Conservation (phyloP, 169 alveolate genomes). For the Eimeria praecox region DNA sequence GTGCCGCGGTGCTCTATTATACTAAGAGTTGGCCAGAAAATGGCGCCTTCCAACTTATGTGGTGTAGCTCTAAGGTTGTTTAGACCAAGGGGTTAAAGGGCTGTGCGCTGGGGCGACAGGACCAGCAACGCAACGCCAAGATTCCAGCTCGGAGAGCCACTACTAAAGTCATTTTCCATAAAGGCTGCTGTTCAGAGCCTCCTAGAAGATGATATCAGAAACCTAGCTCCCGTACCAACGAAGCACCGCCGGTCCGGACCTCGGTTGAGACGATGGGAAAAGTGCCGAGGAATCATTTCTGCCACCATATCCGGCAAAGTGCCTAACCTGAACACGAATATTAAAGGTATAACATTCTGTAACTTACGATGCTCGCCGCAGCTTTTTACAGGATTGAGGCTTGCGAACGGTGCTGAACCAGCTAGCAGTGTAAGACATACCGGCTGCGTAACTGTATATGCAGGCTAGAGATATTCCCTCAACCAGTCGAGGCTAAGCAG, state of each 20-base stretch:
- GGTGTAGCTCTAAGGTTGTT: not conserved
- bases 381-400: not conserved
- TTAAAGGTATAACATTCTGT: not conserved
- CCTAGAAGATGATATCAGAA: not conserved
- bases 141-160: not conserved
- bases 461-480: no score
- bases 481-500: not conserved
- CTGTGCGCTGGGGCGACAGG: not conserved
- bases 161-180: not conserved
- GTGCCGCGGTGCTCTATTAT: not conserved
- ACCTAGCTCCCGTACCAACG: not conserved
- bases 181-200: not conserved
- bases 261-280: not conserved
- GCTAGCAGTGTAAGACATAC: not conserved
- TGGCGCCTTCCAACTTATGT: not conserved
- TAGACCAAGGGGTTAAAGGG: not conserved
- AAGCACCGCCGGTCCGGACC: slow-evolving; percentile 7
- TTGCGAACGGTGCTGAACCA: not conserved
- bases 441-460: no score
- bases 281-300: not conserved
- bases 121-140: not conserved
- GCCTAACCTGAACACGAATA: not conserved
- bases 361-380: not conserved
- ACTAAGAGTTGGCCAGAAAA: not conserved
- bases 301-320: not conserved